Conservation (phyloP, 352 stramenopile genomes). For the Phytophthora citricola region DNA sequence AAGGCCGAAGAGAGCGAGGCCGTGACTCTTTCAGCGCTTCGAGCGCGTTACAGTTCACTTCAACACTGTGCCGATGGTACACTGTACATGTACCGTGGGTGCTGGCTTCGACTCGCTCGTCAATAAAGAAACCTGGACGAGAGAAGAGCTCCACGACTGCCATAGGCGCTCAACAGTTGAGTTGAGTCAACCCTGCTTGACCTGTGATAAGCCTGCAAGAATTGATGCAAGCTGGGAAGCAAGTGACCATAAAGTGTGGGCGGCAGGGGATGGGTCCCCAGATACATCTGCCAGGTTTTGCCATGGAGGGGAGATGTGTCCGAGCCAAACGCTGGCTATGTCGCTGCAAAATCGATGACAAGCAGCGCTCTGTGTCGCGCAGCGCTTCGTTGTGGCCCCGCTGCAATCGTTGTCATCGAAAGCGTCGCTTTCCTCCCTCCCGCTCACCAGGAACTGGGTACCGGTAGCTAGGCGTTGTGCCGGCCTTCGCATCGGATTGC, state of each 20-base stretch:
- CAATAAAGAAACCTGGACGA: slow-evolving; percentile 1
- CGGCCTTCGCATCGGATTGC: not conserved
- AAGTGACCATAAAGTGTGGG: not conserved
- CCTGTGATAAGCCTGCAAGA: slow-evolving; percentile 2
- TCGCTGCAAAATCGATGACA: no score
- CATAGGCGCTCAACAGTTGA: no score
- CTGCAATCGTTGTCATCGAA: slow-evolving; percentile 1
- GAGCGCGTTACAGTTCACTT: not conserved
- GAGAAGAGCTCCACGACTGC: not conserved
- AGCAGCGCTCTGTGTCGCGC: no score
- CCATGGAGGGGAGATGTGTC: slow-evolving; percentile 19
- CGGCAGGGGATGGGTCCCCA: not conserved
- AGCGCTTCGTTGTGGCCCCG: not conserved
- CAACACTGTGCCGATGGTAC: not conserved
- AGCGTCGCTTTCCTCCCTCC: no score
- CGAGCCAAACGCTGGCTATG: no score
- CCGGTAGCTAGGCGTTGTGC: no score
- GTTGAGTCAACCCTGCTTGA: no score
- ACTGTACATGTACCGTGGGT: not conserved
- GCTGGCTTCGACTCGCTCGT: not conserved
- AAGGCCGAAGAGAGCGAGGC: no score
- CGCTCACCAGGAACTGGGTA: not conserved
- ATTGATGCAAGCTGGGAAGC: not conserved
- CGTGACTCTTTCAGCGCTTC: not conserved
- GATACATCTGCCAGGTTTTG: not conserved